Evolutionary conservation across 208 protist species (phyloP), one percentile per base, ranked within the genome.

Genomic region (Tritrichomonas foetus): DNA sequence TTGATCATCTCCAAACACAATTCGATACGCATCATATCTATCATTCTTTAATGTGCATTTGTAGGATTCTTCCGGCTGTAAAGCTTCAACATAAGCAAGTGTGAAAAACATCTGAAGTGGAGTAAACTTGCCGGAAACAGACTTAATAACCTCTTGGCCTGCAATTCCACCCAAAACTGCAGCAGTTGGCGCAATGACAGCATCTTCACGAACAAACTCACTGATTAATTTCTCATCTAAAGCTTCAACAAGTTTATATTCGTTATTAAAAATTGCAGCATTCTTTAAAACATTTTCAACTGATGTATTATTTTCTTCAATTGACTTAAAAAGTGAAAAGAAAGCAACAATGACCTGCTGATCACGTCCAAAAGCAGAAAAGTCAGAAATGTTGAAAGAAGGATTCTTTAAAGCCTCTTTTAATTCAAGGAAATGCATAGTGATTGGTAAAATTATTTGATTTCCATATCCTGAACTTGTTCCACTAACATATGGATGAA

Each of bases 1-100:
- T 66, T 98, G 96, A 16, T 94, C 96, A n/a, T 95, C 96, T 74
- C 99, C 99, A 84, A 99, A 97, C 14, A 99, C 96, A 22, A 96
- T 96, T 82, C 98, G 97, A 95, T 99, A 98, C 9, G 96, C 96
- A 94, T 98, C 97, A 96, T 99, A 99, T 44, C 99, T 93, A 66
- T 95, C 95, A 3, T 57, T 36, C 33, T 94, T 94, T 84, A 57
- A 49, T 9, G 50, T 64, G 55, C 20, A 64, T 53, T 82, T 3
- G 74, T 50, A 50, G 50, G 11, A 33, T 22, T 47, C 74, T n/a
- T 50, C 8, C 2, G 30, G 1, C 0, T 0, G 74, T 25, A 93
- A 9, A 69, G 53, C 20, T 36, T 94, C 94, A 20, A 93, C 50
- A 44, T 57, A 66, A 16, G 20, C 27, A 50, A 94, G 41, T 9